phyloP scores from a whole-genome alignment of 768 basidiomycete species.

The Collybiopsis confluens region DNA sequence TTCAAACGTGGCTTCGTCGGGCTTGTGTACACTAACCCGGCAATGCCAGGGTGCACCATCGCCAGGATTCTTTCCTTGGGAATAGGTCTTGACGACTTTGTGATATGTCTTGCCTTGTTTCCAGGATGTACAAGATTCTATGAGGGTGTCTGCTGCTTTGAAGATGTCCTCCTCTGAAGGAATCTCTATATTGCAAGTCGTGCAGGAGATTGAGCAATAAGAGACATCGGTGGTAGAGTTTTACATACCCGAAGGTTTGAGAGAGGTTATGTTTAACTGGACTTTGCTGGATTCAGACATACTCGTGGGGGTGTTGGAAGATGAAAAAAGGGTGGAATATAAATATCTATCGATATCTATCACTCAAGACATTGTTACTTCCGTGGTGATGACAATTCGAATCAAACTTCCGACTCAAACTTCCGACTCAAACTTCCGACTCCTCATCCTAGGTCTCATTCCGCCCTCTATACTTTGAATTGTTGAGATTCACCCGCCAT shows the following conservation, averaged over 20 bases:
- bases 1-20: constrained; percentile 68
- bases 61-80: constrained; percentile 43
- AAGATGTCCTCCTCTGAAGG: constrained; percentile 59
- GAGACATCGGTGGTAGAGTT: neutral
- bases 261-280: constrained; percentile 3
- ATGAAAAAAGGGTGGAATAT: neutral
- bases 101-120: constrained; percentile 62
- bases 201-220: neutral
- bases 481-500: no score
- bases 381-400: no score
- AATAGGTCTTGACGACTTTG: constrained; percentile 53
- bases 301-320: neutral
- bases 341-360: no score
- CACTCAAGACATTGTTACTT: no score
- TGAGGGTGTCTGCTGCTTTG: constrained; percentile 46
- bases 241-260: constrained; percentile 4
- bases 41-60: constrained; percentile 67
- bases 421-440: no score
- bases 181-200: constrained; percentile 20
- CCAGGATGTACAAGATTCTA: constrained; percentile 58
- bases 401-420: no score
- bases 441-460: no score
- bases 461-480: no score
- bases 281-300: neutral
- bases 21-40: constrained; percentile 60